Evolutionary conservation across 2,329 filamentous ascomycete genomes (phyloP).

Genomic region (Hirsutella minnesotensis): DNA sequence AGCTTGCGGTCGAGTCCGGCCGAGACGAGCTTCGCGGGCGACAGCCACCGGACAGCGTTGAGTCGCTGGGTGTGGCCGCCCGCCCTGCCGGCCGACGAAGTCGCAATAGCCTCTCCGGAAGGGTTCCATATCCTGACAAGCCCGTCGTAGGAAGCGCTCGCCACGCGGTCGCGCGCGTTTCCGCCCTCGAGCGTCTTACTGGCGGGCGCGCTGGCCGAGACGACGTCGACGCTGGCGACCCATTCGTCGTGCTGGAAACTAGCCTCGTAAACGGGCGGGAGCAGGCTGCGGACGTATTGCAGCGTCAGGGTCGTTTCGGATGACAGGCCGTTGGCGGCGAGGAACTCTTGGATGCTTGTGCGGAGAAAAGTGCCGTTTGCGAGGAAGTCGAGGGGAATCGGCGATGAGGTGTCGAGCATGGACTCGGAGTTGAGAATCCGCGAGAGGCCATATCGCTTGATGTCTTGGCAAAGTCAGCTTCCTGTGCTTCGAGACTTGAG

Average conservation of each 20-base stretch:
- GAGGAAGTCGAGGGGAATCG: conserved; percentile 85
- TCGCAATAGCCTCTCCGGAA: conserved; percentile 73
- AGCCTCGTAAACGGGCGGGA: conserved; percentile 79
- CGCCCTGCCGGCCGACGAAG: conserved; percentile 51
- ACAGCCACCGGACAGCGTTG: conserved; percentile 76
- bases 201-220: conserved; percentile 54
- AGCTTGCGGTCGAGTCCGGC: conserved; percentile 77
- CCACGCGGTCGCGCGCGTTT: conserved; percentile 41
- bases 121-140: conserved; percentile 81
- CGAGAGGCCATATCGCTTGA: conserved; percentile 59
- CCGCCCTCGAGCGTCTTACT: conserved; percentile 30
- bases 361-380: conserved; percentile 88
- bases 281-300: conserved; percentile 85
- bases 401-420: conserved; percentile 52
- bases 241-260: conserved; percentile 97
- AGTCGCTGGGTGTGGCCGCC: conserved; percentile 68
- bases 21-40: conserved; percentile 66
- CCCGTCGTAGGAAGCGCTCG: conserved; percentile 93
- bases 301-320: conserved; percentile 77
- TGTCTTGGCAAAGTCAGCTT: conserved; percentile 30
- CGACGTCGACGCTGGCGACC: conserved; percentile 77
- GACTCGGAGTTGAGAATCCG: conserved; percentile 61
- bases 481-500: not conserved
- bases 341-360: conserved; percentile 81
- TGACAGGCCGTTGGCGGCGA: conserved; percentile 75